phyloP scores from a whole-genome alignment of 345 rosid genomes.

The Eucalyptus pauciflora region DNA sequence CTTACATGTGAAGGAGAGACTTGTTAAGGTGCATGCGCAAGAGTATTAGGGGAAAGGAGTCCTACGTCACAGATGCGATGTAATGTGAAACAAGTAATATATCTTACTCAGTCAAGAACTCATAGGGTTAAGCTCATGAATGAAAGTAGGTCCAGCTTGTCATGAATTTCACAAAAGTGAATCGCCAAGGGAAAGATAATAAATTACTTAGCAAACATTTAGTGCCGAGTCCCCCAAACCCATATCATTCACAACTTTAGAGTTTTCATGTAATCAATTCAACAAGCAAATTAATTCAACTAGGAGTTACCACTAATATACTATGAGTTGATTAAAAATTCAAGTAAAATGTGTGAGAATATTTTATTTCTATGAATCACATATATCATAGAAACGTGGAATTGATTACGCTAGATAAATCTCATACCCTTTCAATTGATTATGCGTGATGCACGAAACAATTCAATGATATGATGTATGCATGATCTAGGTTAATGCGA shows the following conservation, averaged over 20 bases:
- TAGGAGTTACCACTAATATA: no score
- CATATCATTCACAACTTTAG: neutral
- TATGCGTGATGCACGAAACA: neutral
- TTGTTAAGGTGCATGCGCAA: neutral
- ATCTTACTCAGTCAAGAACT: neutral
- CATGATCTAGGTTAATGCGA: neutral
- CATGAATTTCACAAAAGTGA: neutral
- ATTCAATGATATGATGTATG: neutral
- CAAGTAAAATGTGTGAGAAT: neutral
- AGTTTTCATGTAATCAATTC: neutral
- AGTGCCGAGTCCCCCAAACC: neutral
- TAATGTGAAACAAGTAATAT: neutral
- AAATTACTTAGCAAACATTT: neutral
- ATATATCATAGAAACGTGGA: neutral
- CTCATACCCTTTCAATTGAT: no score
- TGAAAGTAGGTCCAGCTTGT: neutral
- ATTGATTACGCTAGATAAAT: neutral
- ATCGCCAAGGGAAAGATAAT: neutral
- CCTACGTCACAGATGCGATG: rapidly evolving
- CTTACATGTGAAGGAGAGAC: neutral
- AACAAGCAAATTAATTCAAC: no score
- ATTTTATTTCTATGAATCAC: neutral
- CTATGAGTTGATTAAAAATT: neutral
- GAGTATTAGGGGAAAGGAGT: neutral
- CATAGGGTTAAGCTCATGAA: neutral